Evolutionary conservation across 2,329 filamentous ascomycete species (phyloP).

Genomic region (Apiospora arundinis): DNA sequence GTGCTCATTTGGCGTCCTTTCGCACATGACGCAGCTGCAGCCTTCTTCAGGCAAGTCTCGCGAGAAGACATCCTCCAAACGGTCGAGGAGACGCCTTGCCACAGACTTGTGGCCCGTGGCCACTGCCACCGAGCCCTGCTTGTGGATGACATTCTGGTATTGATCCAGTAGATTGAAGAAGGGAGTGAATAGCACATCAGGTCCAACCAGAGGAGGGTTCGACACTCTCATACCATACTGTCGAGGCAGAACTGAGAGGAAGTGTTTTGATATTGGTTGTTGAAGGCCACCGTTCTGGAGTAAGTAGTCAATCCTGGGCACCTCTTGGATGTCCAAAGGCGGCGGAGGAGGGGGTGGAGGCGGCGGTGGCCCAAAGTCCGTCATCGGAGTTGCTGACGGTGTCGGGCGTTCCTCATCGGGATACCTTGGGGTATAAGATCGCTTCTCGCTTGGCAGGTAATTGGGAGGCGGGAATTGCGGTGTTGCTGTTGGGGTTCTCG

Average conservation of each 20-base stretch:
- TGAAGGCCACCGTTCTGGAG: constrained; percentile 85
- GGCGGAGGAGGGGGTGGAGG: constrained; percentile 77
- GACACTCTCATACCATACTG: constrained; percentile 63
- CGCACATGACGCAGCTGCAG: constrained; percentile 88
- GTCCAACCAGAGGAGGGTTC: constrained; percentile 69
- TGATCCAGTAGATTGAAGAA: constrained; percentile 85
- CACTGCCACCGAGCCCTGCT: constrained; percentile 89
- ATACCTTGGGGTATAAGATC: constrained; percentile 42
- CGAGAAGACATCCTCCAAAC: constrained; percentile 92
- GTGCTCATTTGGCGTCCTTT: constrained; percentile 64
- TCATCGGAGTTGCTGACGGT: constrained; percentile 48
- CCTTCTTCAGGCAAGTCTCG: constrained; percentile 86
- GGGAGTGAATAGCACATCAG: constrained; percentile 79
- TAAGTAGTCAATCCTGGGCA: constrained; percentile 89
- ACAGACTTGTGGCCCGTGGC: constrained; percentile 95
- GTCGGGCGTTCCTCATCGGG: constrained; percentile 48
- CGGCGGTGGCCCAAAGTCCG: constrained; percentile 53
- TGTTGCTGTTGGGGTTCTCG: constrained; percentile 64
- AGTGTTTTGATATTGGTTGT: constrained; percentile 73
- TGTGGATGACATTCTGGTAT: constrained; percentile 80
- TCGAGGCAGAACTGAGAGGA: constrained; percentile 69
- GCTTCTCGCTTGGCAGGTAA: constrained; percentile 49
- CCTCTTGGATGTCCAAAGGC: constrained; percentile 71
- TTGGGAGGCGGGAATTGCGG: constrained; percentile 56
- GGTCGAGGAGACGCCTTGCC: constrained; percentile 86